A percentile compares a stretch with the other conserved stretches of the same genome.
These are phyloP conservation scores for Coemansia asiatica DNA, from an alignment of 192 early-diverging fungal species.

Conservation along the genomic window DNA sequence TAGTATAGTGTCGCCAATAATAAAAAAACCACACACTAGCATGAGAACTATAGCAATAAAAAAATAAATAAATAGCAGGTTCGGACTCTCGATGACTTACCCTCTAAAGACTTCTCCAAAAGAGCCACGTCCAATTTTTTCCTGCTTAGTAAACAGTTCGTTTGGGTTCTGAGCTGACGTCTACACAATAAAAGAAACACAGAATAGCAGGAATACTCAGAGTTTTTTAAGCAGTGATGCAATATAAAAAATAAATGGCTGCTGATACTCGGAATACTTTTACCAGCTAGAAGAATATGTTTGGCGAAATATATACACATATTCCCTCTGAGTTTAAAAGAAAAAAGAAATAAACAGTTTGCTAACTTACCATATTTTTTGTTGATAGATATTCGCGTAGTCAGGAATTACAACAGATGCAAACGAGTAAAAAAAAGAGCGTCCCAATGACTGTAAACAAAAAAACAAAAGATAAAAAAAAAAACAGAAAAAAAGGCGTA, in stretches of 20 bases:
- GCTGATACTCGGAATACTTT: not conserved
- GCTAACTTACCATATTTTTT: not conserved
- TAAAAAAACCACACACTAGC: not conserved
- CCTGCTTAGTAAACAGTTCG: slow-evolving; percentile 57
- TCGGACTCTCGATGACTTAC: slow-evolving; percentile 38
- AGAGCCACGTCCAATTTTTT: slow-evolving; percentile 62
- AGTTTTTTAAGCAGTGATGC: too few species aligned
- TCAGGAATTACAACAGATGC: not conserved
- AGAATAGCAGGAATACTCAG: not conserved
- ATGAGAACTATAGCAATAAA: not conserved
- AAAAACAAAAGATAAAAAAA: not conserved
- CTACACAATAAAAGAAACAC: slow-evolving; percentile 19
- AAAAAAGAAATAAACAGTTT: not conserved
- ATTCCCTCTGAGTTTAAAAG: not conserved
- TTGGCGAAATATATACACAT: too few species aligned
- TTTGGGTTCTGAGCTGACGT: slow-evolving; percentile 49
- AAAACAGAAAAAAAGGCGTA: not conserved
- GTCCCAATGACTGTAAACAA: not conserved
- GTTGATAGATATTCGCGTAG: not conserved
- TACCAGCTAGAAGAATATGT: too few species aligned
- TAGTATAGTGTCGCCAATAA: slow-evolving; percentile 10
- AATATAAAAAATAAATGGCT: too few species aligned
- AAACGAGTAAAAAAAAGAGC: not conserved
- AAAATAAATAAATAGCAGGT: not conserved
- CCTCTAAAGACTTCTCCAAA: slow-evolving; percentile 85